A percentile compares a stretch with the other conserved stretches of the same genome.
Conservation (phyloP, 1,284 basidiomycete genomes). For the Malassezia vespertilionis region DNA sequence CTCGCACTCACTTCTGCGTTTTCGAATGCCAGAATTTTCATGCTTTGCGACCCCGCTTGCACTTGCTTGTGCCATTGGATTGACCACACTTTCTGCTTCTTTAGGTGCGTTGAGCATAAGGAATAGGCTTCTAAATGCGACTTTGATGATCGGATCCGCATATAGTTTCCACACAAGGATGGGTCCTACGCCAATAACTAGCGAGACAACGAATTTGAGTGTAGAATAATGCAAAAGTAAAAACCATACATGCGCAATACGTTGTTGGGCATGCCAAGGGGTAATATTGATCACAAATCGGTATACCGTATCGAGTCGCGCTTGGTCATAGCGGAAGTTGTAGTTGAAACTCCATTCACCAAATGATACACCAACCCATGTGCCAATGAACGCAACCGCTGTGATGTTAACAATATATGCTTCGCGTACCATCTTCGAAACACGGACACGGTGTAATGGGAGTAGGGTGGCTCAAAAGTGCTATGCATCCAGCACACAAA, state of each 20-base stretch:
- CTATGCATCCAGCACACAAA: constrained; percentile 55
- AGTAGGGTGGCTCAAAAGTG: constrained; percentile 72
- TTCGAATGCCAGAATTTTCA: too few species aligned
- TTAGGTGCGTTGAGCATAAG: too few species aligned
- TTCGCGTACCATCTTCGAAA: constrained; percentile 63
- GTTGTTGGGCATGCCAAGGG: neutral
- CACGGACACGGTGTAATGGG: constrained; percentile 85
- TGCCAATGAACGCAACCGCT: constrained; percentile 15
- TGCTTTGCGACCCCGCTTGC: too few species aligned
- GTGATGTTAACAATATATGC: neutral
- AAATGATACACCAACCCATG: constrained; percentile 10
- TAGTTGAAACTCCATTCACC: constrained; percentile 14
- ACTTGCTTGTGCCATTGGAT: too few species aligned
- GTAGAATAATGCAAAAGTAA: neutral
- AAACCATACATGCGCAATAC: neutral
- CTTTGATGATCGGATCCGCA: constrained; percentile 4
- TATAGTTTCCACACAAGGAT: constrained; percentile 5
- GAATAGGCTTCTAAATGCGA: too few species aligned
- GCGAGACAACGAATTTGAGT: neutral
- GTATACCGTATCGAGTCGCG: neutral
- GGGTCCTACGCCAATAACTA: constrained; percentile 4
- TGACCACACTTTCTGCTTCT: too few species aligned
- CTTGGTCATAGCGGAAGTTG: constrained; percentile 4
- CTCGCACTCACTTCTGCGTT: too few species aligned
- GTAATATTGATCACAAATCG: neutral